These are phyloP conservation scores for Artemisia annua DNA, from an alignment of 129 eudicot genomes.

Conservation along the genomic window DNA sequence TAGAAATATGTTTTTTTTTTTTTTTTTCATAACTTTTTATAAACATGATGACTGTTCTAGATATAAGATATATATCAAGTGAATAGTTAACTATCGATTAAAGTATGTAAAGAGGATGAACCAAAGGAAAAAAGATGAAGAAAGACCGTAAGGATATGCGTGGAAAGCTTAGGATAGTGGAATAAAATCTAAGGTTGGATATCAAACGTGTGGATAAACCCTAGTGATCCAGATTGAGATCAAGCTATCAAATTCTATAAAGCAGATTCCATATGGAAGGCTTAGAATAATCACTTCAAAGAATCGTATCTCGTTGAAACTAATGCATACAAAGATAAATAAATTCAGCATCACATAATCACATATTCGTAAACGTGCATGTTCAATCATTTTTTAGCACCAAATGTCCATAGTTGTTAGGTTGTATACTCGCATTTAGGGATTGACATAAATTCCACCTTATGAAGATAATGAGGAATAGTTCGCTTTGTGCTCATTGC, in stretches of 20 bases:
- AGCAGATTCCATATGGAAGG: slow-evolving; percentile 42
- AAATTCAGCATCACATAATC: too few relatives aligned
- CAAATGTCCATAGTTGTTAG: too few relatives aligned
- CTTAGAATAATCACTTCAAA: slow-evolving; percentile 23
- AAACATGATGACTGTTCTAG: too few relatives aligned
- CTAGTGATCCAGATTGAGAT: slow-evolving; percentile 28
- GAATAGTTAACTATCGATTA: too few relatives aligned
- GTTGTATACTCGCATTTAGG: too few relatives aligned
- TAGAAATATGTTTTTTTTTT: too few relatives aligned
- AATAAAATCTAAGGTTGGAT: slow-evolving; percentile 37
- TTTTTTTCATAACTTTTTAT: too few relatives aligned
- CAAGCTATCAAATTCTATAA: slow-evolving; percentile 25
- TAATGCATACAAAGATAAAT: too few relatives aligned
- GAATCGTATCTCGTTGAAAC: slow-evolving; percentile 11
- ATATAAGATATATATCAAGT: too few relatives aligned
- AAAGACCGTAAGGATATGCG: slow-evolving; percentile 15
- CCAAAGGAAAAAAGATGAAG: background rate
- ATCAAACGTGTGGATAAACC: slow-evolving; percentile 40
- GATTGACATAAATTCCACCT: too few relatives aligned
- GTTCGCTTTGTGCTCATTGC: slow-evolving; percentile 69
- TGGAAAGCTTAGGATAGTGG: slow-evolving; percentile 30
- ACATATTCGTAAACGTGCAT: too few relatives aligned
- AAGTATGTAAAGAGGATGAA: slow-evolving; percentile 2
- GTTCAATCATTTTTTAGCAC: too few relatives aligned
- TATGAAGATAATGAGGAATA: slow-evolving; percentile 37